Base-by-base conservation (phyloP, 1,284 basidiomycete species). In the Cystobasidiaceae sp. region DNA sequence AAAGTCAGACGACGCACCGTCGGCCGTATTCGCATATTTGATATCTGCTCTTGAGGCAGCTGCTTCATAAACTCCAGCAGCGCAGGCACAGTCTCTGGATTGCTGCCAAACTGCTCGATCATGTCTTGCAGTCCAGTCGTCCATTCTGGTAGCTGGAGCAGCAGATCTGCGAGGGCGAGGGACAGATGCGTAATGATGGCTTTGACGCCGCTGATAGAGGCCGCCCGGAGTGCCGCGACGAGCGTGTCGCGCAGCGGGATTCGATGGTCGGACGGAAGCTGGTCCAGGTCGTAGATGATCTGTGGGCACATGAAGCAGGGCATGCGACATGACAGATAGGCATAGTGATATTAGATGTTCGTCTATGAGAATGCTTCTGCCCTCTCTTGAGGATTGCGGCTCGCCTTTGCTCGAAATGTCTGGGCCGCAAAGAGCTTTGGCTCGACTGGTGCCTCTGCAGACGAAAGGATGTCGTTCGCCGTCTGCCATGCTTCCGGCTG, bases 401-500 rank as follows among this genome's bases (percentile, higher is more conserved):
- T 72, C 68, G 91, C 93, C 83, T 99, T 99, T 66, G 88, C 83
- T 74, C 94, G 83, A 76, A 99, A 91, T 0, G 96, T 98, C 78
- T 98, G 96, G 0, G 94, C 92, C 17, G 93, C 92, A 75, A 99
- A 97, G 51, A 97, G 79, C 74, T 93, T 89, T 34, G 90, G 90
- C 65, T 91, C 84, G 51, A 83, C 77, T 1, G 92, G 89, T 4
- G 86, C 84, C 70, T 92, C 88, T 50, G 85, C 83, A 34, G 44
- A 52, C 2, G 87, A 85, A 62, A 99, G 84, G 67, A 99, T 84
- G 72, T 87, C 81, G 79, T 97, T 94, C 78, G 92, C 94, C 51
- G 89, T 91, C 71, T 87, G 82, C 96, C 96, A 99, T 72, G 96
- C 94, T 77, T 97, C 90, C 75, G 85, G 83, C 90, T 97, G 83